These are phyloP conservation scores for Silene latifolia DNA, from an alignment of 148 eudicot species.

Conservation along the genomic window DNA sequence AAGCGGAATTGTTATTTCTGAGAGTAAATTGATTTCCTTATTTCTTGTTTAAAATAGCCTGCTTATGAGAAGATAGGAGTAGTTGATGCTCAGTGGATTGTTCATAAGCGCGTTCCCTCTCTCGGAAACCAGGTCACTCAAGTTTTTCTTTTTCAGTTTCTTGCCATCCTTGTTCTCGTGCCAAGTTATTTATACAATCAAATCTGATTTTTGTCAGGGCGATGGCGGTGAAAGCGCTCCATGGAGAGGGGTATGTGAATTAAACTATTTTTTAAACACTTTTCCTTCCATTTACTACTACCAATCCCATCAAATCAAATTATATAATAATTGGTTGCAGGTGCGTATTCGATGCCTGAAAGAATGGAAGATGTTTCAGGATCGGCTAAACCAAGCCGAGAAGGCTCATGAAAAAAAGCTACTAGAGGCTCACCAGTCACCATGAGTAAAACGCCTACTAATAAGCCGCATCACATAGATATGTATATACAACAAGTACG, in stretches of 20 bases:
- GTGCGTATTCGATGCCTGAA: constrained; percentile 28
- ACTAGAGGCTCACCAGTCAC: not conserved
- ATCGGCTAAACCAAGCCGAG: constrained; percentile 20
- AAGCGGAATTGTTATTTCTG: not conserved
- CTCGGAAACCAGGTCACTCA: constrained; percentile 68
- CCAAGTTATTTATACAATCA: not conserved
- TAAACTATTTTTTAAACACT: too few species aligned
- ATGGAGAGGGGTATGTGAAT: constrained; percentile 35
- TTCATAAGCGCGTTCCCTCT: constrained; percentile 70
- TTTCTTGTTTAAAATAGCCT: constrained; percentile 46
- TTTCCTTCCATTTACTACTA: not conserved
- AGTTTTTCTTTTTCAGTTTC: not conserved
- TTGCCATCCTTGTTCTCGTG: not conserved
- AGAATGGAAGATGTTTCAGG: constrained; percentile 38
- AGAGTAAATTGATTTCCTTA: not conserved
- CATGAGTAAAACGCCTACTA: not conserved
- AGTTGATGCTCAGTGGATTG: constrained; percentile 86
- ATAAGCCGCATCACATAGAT: not conserved
- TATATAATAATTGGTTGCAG: constrained; percentile 12
- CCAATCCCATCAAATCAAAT: too few species aligned
- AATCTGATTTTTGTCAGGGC: constrained; percentile 25
- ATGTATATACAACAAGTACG: not conserved
- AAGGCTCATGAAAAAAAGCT: constrained; percentile 13
- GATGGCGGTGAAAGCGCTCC: constrained; percentile 24
- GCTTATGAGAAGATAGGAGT: constrained; percentile 87